Base-by-base conservation (phyloP, 495 filamentous ascomycete genomes). In the Penicillium atrosanguineum region DNA sequence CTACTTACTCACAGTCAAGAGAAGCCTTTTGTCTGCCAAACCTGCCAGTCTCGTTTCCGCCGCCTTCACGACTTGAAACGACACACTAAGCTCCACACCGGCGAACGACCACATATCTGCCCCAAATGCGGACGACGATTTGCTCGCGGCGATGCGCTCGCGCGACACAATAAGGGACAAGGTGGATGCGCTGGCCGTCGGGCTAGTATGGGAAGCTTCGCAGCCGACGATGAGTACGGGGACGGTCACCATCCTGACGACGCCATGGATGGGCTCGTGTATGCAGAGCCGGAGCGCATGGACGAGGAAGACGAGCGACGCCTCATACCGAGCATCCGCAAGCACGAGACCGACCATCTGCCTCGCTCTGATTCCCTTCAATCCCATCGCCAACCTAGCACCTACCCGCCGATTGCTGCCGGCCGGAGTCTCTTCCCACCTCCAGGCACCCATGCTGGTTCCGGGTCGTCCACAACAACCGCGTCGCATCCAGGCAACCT, bases 1-100 rank as follows among this genome's bases (percentile, higher is more conserved):
- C 82, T 99, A 31, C 82, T 99, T 52, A 99, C 94, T 0, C 94
- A 99, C 65, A 96, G 93, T 59, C 94, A 99, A 71, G 95, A 97
- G 69, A 99, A 99, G 67, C 94, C 94, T 0, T 99, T 91, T 63
- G 82, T 90, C 20, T 99, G 94, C 62, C 82, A 88, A 50, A 89
- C 87, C 19, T 99, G 94, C 63, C 82, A 92, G 46, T 85, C 91
- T 56, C 83, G 92, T 23, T 99, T 99, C 67, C 84, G 94, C 44
- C 82, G 94, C 53, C 77, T 97, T 23, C 94, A 99, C 63, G 94
- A 99, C 63, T 74, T 99, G 49, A 99, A 99, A 73, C 84, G 94
- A 39, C 94, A 99, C 66, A 89, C 86, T 41, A 97, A 97, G 69
- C 80, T 99, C 16, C 94, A 99, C 65, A 97, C 95, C 14, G 94